Evolutionary conservation across 495 filamentous ascomycete genomes (phyloP).

Genomic region (Pseudomonodictys pantanalensis): DNA sequence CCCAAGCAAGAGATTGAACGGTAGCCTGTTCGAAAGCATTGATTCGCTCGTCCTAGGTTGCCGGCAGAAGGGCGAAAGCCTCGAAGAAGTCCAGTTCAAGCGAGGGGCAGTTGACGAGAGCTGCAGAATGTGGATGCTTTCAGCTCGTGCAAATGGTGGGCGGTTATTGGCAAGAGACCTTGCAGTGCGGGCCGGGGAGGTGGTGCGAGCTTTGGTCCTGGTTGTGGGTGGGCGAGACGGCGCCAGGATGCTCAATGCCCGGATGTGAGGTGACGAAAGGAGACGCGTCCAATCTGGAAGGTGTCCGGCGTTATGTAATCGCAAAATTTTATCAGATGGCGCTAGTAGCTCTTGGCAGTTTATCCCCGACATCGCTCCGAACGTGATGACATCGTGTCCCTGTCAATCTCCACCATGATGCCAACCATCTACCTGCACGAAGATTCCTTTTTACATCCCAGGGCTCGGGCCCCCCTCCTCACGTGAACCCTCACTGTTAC

Average conservation of each 20-base stretch:
- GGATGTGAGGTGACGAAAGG: slow-evolving; percentile 15
- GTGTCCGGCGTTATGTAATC: slow-evolving; percentile 5
- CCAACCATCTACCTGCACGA: too few species aligned
- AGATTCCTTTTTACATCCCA: too few species aligned
- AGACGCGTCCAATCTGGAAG: not conserved
- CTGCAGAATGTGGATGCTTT: slow-evolving; percentile 28
- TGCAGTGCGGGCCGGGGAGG: slow-evolving; percentile 23
- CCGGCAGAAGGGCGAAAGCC: slow-evolving; percentile 27
- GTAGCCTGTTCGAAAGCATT: slow-evolving; percentile 13
- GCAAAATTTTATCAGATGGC: slow-evolving; percentile 19
- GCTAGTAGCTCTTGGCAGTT: not conserved
- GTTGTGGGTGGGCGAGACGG: not conserved
- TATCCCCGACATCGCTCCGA: slow-evolving; percentile 25
- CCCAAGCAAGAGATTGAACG: not conserved
- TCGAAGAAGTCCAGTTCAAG: slow-evolving; percentile 30
- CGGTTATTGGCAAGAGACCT: slow-evolving; percentile 27
- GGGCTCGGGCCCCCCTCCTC: too few species aligned
- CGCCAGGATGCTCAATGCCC: slow-evolving; percentile 15
- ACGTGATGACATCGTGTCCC: not conserved
- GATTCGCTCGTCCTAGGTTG: slow-evolving; percentile 24
- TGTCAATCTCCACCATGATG: too few species aligned
- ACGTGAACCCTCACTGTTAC: too few species aligned
- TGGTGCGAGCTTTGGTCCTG: slow-evolving; percentile 4
- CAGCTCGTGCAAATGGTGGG: slow-evolving; percentile 19
- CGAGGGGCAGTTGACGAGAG: slow-evolving; percentile 14